These are phyloP conservation scores for Saccharomycopsis javanensis DNA, from an alignment of 805 yeast species.

Conservation along the genomic window DNA sequence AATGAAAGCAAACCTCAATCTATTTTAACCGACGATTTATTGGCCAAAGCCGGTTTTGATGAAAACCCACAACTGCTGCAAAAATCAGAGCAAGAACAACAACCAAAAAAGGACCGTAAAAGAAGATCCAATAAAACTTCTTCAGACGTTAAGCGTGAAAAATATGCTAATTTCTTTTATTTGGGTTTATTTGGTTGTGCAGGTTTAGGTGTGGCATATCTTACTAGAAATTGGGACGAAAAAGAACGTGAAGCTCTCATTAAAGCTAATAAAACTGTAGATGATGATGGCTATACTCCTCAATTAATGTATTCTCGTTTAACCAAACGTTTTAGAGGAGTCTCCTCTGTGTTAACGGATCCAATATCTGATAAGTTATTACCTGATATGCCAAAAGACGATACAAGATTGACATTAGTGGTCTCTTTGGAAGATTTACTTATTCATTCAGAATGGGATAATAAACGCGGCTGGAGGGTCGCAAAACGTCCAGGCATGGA, in stretches of 20 bases:
- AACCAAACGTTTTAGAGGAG: conserved; percentile 58
- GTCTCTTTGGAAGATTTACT: conserved; percentile 82
- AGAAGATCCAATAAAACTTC: conserved; percentile 54
- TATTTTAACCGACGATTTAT: conserved; percentile 69
- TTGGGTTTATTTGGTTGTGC: conserved; percentile 42
- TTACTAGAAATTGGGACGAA: conserved; percentile 80
- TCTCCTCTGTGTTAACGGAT: conserved; percentile 78
- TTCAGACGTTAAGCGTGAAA: conserved; percentile 74
- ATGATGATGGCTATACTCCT: conserved; percentile 58
- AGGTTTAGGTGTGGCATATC: conserved; percentile 45
- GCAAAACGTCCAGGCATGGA: conserved; percentile 98
- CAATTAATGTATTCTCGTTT: conserved; percentile 58
- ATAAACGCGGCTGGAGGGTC: conserved; percentile 93
- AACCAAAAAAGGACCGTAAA: conserved; percentile 28
- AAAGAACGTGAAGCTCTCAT: conserved; percentile 51
- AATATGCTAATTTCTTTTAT: conserved; percentile 67
- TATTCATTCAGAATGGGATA: conserved; percentile 87
- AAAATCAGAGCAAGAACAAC: conserved; percentile 8
- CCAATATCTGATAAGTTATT: conserved; percentile 89
- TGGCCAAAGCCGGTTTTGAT: conserved; percentile 70
- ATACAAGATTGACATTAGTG: conserved; percentile 82
- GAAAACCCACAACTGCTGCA: conserved; percentile 11
- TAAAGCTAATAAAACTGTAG: conserved; percentile 33
- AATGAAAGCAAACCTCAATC: conserved; percentile 30
- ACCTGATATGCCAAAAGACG: conserved; percentile 87